Evolutionary conservation across 148 eudicot genomes (phyloP).

Genomic region (Nyssa sinensis): DNA sequence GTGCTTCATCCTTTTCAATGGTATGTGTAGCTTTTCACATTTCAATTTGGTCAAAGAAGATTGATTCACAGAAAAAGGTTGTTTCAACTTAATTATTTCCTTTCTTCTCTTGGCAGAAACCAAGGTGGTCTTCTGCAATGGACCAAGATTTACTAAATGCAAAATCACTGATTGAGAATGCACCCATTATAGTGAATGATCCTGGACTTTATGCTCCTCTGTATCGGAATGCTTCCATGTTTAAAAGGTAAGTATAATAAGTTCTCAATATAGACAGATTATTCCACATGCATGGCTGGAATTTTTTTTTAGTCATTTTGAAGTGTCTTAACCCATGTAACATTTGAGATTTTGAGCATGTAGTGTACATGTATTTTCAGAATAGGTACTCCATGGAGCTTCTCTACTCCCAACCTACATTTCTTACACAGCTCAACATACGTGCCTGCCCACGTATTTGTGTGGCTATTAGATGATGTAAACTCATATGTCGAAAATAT

Average conservation of each 20-base stretch:
- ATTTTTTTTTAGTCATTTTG: too few species aligned
- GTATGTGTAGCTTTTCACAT: constrained; percentile 18
- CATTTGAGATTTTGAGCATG: too few species aligned
- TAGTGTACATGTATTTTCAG: too few species aligned
- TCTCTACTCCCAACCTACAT: too few species aligned
- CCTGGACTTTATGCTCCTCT: constrained; percentile 31
- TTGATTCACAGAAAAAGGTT: not conserved
- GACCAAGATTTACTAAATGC: constrained; percentile 37
- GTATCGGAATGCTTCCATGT: constrained; percentile 44
- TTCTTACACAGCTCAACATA: too few species aligned
- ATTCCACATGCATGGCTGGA: too few species aligned
- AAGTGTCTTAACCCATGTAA: too few species aligned
- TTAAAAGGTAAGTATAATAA: constrained; percentile 33
- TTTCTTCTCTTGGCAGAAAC: constrained; percentile 29
- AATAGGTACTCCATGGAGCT: too few species aligned
- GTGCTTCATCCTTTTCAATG: constrained; percentile 28
- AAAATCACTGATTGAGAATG: constrained; percentile 36
- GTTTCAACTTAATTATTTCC: not conserved
- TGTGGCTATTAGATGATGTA: too few species aligned
- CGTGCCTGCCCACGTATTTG: too few species aligned
- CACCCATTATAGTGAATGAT: constrained; percentile 29
- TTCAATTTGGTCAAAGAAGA: not conserved
- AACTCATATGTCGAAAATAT: too few species aligned
- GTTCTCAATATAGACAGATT: too few species aligned
- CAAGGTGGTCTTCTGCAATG: constrained; percentile 37